phyloP scores from a whole-genome alignment of 768 basidiomycete genomes.

The Fistulinella prunicolor region DNA sequence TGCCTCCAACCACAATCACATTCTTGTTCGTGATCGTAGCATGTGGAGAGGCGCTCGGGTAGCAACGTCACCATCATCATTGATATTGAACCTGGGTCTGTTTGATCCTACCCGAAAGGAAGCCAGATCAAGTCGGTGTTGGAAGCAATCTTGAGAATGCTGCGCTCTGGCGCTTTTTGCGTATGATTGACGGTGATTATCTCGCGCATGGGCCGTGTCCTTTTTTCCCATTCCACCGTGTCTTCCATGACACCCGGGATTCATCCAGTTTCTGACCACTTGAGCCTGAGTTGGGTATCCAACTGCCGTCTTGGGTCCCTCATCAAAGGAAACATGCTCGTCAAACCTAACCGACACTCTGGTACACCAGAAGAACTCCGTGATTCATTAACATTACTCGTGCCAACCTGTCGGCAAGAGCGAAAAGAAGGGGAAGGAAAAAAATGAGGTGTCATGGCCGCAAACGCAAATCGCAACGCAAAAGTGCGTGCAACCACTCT shows the following conservation, averaged over 20 bases:
- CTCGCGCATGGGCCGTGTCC: constrained; percentile 12
- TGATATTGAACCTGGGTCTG: background rate
- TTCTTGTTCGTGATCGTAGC: background rate
- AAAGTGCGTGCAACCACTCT: background rate
- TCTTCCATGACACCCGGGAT: background rate
- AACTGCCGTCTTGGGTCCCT: constrained; percentile 2
- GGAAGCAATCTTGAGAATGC: constrained; percentile 4
- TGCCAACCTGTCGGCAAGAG: constrained; percentile 4
- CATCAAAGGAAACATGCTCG: constrained; percentile 6
- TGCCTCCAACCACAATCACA: background rate
- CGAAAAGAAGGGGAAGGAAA: background rate
- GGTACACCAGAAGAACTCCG: constrained; percentile 10
- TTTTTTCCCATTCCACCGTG: background rate
- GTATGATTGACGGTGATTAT: constrained; percentile 27
- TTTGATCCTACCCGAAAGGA: background rate
- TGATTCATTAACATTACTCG: constrained; percentile 7
- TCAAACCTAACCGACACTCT: constrained; percentile 14
- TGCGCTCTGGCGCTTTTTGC: background rate
- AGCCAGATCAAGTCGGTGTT: constrained; percentile 7
- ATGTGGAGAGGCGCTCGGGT: constrained; percentile 4
- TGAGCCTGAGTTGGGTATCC: constrained; percentile 3
- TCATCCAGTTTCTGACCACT: constrained; percentile 12
- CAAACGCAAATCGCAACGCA: constrained; percentile 14
- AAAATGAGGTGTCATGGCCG: background rate
- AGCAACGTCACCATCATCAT: background rate